Evolutionary conservation across 352 stramenopile species (phyloP), one percentile per base, ranked within the genome.

Genomic region (Phytopythium helicoides): DNA sequence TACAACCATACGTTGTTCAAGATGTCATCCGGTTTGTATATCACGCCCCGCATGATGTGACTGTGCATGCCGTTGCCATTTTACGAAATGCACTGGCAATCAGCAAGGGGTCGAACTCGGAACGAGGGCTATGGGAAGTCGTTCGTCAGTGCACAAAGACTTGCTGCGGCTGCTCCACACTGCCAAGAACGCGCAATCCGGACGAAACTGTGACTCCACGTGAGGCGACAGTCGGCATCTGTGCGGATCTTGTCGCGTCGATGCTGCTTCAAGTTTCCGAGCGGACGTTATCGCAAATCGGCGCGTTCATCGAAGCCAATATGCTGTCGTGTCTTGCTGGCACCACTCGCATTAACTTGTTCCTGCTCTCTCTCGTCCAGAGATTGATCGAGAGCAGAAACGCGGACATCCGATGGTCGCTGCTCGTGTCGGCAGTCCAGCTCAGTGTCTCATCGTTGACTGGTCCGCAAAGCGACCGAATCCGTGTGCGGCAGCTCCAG

Each of bases 81-180:
- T 33, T 86, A 21, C 66, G 45, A 0, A 81, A 14, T 64, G 49
- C 3, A 65, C 86, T 14, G 59, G 55, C 38, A 16, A 21, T 16
- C 9, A n/a, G 33, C 50, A 52, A 40, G n/a, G 54, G 40, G 16
- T 41, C 38, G 3, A 57, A 55, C 44, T 34, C 34, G 26, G 51
- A 60, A 44, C 41, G 45, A 9, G 48, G 56, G 26, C 26, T 88
- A 22, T 90, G 77, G 80, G 49, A 63, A 26, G 49, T 86, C 37
- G 28, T 91, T 21, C 62, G 78, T 26, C 66, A 81, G 34, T 91
- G 80, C 36, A 87, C 77, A 2, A 74, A 60, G 34, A 56, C 73
- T 23, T 89, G 77, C 41, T 89, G 75, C 39, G 75, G 77, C 31
- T 81, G 71, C 22, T 47, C 28, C n/a, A 21, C 21, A 0, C 2